A percentile compares a stretch with the other conserved stretches of the same genome.
Conservation (phyloP, 23 red algal species). For the Agarophyton chilense region DNA sequence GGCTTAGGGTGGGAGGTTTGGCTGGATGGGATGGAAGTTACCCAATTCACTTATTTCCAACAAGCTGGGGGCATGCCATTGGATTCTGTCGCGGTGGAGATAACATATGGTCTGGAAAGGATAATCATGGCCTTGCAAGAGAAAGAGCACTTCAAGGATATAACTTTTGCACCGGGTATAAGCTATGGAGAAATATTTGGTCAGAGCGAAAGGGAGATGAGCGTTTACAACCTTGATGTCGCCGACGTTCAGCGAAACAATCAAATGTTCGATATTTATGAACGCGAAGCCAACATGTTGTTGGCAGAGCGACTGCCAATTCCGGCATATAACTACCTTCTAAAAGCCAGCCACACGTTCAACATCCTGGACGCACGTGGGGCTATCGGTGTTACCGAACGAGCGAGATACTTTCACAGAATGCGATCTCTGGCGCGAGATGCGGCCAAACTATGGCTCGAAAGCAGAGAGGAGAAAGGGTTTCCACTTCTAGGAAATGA, state of each 20-base stretch:
- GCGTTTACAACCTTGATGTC: slow-evolving; percentile 92
- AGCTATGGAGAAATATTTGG: slow-evolving; percentile 93
- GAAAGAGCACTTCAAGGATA: slow-evolving; percentile 95
- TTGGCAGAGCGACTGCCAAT: slow-evolving; percentile 83
- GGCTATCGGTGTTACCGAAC: slow-evolving; percentile 94
- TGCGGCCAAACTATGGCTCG: slow-evolving; percentile 85
- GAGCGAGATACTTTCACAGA: slow-evolving; percentile 90
- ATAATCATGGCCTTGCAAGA: slow-evolving; percentile 93
- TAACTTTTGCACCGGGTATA: slow-evolving; percentile 70
- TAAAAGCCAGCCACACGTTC: slow-evolving; percentile 96
- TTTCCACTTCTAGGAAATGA: slow-evolving; percentile 76
- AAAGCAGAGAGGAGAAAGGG: slow-evolving; percentile 75
- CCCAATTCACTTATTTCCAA: slow-evolving; percentile 99
- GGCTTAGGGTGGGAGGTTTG: slow-evolving; percentile 99
- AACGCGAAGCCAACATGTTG: slow-evolving; percentile 81
- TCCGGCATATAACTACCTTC: slow-evolving; percentile 90
- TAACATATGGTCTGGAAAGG: slow-evolving; percentile 98
- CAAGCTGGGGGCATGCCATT: slow-evolving; percentile 87
- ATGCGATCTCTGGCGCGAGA: slow-evolving; percentile 92
- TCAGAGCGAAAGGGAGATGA: slow-evolving; percentile 99
- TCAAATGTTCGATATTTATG: slow-evolving; percentile 85
- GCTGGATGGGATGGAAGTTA: slow-evolving; percentile 98
- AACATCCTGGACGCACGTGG: slow-evolving; percentile 97
- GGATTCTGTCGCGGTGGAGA: slow-evolving; percentile 89
- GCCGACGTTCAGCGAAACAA: slow-evolving; percentile 82